Percentiles rank a stretch among this genome's conserved stretches.
Evolutionary conservation across 495 filamentous ascomycete genomes (phyloP).

Genomic region (Bombardia bombarda): DNA sequence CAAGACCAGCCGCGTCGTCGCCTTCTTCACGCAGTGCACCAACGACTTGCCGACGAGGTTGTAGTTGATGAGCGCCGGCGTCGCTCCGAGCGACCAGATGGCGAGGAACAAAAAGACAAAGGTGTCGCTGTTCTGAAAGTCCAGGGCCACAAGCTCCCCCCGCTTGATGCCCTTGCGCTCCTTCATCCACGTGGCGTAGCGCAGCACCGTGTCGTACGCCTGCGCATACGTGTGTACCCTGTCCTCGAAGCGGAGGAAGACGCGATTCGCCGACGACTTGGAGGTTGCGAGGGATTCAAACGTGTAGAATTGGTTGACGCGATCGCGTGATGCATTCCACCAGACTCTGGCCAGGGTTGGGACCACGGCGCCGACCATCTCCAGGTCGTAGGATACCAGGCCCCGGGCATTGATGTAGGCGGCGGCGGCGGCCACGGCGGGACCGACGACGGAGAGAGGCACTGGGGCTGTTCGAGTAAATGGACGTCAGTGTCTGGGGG

Average conservation of each 20-base stretch:
- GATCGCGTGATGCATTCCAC: constrained; percentile 45
- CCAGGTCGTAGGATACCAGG: constrained; percentile 57
- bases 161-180: constrained; percentile 58
- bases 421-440: constrained; percentile 57
- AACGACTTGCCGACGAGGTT: constrained; percentile 72
- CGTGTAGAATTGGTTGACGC: constrained; percentile 68
- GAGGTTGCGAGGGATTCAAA: constrained; percentile 63
- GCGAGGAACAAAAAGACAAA: constrained; percentile 82
- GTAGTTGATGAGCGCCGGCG: constrained; percentile 93
- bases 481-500: too few relatives aligned
- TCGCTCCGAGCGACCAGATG: constrained; percentile 81
- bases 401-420: constrained; percentile 78
- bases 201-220: constrained; percentile 64
- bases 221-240: constrained; percentile 74
- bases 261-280: constrained; percentile 43
- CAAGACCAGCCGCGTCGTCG: constrained; percentile 61
- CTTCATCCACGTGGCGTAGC: constrained; percentile 79
- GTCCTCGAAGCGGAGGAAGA: constrained; percentile 70
- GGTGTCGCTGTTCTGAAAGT: constrained; percentile 78
- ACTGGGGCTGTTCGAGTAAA: too few relatives aligned
- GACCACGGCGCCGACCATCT: constrained; percentile 43
- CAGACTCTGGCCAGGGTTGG: constrained; percentile 32
- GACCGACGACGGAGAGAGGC: constrained; percentile 46
- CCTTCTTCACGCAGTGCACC: constrained; percentile 67
- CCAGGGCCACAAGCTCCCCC: constrained; percentile 78